Evolutionary conservation across 2,329 filamentous ascomycete genomes (phyloP), one percentile per base, ranked within the genome.

Genomic region (Venturia oleaginea): DNA sequence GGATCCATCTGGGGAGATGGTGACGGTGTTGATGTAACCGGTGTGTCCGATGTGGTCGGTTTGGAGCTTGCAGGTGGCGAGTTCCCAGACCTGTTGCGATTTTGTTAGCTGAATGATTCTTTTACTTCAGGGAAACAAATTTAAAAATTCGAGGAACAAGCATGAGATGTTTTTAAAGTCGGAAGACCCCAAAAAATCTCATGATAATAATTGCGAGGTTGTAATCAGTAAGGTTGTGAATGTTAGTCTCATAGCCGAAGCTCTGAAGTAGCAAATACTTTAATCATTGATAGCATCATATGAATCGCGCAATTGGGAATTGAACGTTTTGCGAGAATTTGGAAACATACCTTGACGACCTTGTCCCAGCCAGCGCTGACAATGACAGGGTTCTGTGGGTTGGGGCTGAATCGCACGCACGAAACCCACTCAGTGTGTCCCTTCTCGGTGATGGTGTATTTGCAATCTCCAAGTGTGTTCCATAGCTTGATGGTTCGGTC

Each of bases 201-300:
- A 60, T 42, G 59, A n/a, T 66, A 64, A 62, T 62, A 69, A 61
- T 40, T 63, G 63, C 61, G 64, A 63, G 60, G 69, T 63, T 70
- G 73, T 74, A 77, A 86, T 95, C 91, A 95, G 91, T 84, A 85
- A 86, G 85, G 84, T 83, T 42, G 92, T 93, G 89, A 89, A 86
- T 85, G 82, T 83, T 95, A 87, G 91, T 99, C 93, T 99, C 94
- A 97, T 96, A 80, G 91, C 92, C 86, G 79, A 82, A 86, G 91
- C 92, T 99, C 94, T 97, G 93, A 97, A 99, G 94, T 97, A 97
- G 94, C 94, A 97, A 97, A 97, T 97, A 97, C 92, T 91, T 92
- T 65, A 79, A 80, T 79, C 77, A 51, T 86, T 87, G 85, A 89
- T 86, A 89, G 85, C 93, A 97, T 97, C 93, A 92, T 94, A 78